Percentiles rank a stretch among this genome's conserved stretches.
These are phyloP conservation scores for Gossypium thurberi DNA, from an alignment of 345 rosid genomes.

Conservation along the genomic window DNA sequence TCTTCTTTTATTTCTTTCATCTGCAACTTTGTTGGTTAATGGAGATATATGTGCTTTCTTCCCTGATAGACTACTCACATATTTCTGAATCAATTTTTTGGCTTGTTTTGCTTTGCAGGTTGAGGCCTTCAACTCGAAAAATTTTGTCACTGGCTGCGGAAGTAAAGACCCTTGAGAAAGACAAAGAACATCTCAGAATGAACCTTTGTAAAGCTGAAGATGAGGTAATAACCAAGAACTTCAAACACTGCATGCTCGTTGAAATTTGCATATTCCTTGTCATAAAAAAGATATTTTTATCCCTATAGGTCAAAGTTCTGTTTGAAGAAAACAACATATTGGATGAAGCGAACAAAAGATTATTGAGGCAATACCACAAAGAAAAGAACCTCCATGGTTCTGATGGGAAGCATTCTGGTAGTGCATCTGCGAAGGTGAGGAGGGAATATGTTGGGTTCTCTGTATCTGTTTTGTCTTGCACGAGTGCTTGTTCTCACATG, in stretches of 20 bases:
- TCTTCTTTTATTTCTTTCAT: background rate
- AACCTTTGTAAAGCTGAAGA: constrained; percentile 63
- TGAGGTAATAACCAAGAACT: constrained; percentile 38
- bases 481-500: background rate
- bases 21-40: constrained; percentile 1
- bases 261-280: background rate
- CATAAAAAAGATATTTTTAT: background rate
- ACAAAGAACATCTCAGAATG: constrained; percentile 45
- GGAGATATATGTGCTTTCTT: background rate
- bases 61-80: background rate
- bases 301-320: constrained; percentile 38
- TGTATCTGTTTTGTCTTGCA: background rate
- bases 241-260: background rate
- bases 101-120: constrained; percentile 24
- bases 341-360: constrained; percentile 40
- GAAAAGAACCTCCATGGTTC: constrained; percentile 37
- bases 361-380: constrained; percentile 33
- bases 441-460: background rate
- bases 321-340: constrained; percentile 43
- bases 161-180: constrained; percentile 20
- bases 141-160: constrained; percentile 40
- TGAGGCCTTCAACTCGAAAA: constrained; percentile 44
- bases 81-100: background rate
- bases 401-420: constrained; percentile 34
- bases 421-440: constrained; percentile 52